A percentile compares a stretch with the other conserved stretches of the same genome.
Conservation (phyloP, 345 rosid species). For the Corymbia maculata region DNA sequence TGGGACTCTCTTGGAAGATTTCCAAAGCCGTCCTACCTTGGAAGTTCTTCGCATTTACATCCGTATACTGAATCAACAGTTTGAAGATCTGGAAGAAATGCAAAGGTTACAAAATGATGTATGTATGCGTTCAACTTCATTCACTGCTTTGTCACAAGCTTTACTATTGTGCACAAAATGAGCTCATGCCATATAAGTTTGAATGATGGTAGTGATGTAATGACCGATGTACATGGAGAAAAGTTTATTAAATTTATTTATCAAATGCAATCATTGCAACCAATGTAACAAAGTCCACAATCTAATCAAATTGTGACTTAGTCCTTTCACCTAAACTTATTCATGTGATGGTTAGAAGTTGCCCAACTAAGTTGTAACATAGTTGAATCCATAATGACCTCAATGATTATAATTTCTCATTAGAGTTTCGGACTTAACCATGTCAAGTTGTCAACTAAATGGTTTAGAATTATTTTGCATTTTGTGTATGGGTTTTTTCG, state of each 20-base stretch:
- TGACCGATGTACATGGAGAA: background rate
- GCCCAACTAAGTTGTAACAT: no score
- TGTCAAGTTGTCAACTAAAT: background rate
- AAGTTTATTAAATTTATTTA: no score
- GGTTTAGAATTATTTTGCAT: no score
- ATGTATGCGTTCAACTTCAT: background rate
- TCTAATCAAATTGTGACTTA: background rate
- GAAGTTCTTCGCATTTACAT: background rate
- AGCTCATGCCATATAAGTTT: background rate
- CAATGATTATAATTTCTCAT: no score
- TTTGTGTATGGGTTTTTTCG: no score
- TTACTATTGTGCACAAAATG: background rate
- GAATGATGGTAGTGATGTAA: background rate
- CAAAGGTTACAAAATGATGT: background rate
- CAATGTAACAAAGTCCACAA: background rate
- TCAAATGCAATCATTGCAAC: background rate
- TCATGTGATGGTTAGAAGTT: no score
- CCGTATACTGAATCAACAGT: accelerated
- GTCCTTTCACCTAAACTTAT: background rate
- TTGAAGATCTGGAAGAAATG: background rate
- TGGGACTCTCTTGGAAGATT: background rate
- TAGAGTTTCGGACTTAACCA: background rate
- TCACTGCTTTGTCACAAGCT: background rate
- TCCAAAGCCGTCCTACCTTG: background rate
- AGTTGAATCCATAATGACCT: no score